Conservation (phyloP, 78 protist genomes). For the Guillardia theta region DNA sequence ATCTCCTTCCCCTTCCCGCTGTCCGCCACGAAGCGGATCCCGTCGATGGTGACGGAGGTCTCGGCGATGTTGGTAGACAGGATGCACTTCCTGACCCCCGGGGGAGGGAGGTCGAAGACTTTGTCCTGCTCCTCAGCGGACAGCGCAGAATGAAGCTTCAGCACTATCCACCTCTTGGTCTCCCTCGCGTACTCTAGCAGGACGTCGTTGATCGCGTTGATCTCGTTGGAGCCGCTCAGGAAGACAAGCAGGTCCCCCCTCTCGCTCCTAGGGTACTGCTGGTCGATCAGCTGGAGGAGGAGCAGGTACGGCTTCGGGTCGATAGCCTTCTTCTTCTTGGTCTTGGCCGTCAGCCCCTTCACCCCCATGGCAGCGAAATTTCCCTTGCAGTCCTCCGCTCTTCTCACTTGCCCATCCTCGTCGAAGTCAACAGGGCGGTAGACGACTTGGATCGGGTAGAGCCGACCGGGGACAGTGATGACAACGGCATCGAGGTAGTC, state of each 20-base stretch:
- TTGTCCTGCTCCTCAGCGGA: conserved; percentile 45
- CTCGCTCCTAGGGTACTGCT: not conserved
- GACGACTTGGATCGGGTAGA: conserved; percentile 20
- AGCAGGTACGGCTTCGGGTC: not conserved
- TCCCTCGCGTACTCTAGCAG: not conserved
- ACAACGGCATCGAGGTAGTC: conserved; percentile 34
- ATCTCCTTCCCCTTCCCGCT: conserved; percentile 56
- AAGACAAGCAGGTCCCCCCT: conserved; percentile 68
- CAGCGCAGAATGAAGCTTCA: conserved; percentile 28
- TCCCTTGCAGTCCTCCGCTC: not conserved
- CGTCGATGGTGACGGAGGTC: conserved; percentile 72
- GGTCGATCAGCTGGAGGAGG: conserved; percentile 27
- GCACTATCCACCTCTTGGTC: conserved; percentile 26
- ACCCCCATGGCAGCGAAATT: not conserved
- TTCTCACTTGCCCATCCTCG: not conserved
- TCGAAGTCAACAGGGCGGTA: not conserved
- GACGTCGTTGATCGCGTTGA: not conserved
- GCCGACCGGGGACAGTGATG: conserved; percentile 24
- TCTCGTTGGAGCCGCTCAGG: conserved; percentile 63
- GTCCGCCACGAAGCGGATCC: conserved; percentile 66
- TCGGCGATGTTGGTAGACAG: conserved; percentile 70
- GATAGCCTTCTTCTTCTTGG: not conserved
- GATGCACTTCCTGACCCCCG: conserved; percentile 18
- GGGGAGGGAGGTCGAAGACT: conserved; percentile 35
- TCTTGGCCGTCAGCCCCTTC: not conserved